Evolutionary conservation across 139 green algal species (phyloP), one percentile per base, ranked within the genome.

Genomic region (Tetratostichococcus sp.): DNA sequence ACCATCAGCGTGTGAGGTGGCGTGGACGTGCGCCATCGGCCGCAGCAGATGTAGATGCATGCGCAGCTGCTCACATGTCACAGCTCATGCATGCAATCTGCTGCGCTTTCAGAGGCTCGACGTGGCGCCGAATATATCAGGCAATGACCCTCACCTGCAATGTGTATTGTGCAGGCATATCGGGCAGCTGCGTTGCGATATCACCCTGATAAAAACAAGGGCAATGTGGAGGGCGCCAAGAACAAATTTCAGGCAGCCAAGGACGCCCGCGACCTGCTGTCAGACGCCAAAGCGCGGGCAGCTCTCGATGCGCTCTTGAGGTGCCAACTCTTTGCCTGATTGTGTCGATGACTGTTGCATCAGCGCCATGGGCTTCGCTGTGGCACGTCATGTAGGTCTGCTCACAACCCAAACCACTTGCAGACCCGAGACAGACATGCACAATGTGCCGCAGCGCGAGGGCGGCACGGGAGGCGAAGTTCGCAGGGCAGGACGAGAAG

Each of bases 231-330:
- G 0, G 69, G 88, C 26, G 86, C 91, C 77, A 91, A 89, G 4
- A 77, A 81, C 50, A 91, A 97, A 80, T 97, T 97, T 71, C 73
- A 79, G 19, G 71, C 77, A 58, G 66, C 97, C n/a, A 88, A 97
- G 72, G 88, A 86, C 74, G 93, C 93, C 0, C 97, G 96, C 57
- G 86, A 92, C 5, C 57, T 97, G 23, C 85, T 97, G 21, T 72
- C 71, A 6, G 93, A 97, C 75, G 79, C 79, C 19, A 71, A 78
- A 3, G 92, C 90, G 0, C 74, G 86, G 1, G 85, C 75, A 0
- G 93, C 93, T 0, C 81, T 94, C 26, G 89, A 97, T 65, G 82
- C 86, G 30, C 79, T 87, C 30, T 50, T 93, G 17, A 82, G 77
- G 89, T 93, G 67, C 19, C 39, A 14, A 5, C 8, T 39, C 30